Base-by-base conservation (phyloP, 2,329 filamentous ascomycete genomes). In the Phoma sp. region DNA sequence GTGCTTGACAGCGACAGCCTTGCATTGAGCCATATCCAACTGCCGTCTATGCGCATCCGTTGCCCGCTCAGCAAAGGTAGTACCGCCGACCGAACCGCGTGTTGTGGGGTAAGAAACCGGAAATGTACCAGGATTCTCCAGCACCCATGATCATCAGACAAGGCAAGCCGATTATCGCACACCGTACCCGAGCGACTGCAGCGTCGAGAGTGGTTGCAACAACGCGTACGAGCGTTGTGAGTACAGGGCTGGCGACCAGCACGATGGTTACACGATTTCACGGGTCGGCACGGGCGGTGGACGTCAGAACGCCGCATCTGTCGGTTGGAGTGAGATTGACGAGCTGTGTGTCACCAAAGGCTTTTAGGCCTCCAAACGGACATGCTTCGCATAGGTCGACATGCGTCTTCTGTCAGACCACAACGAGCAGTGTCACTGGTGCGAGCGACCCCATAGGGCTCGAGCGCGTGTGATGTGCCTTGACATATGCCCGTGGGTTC, bases 231-330 rank as follows among this genome's bases (percentile, higher is more conserved):
- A 38, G 22, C 17, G 40, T 48, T 21, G 36, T 33, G 37, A 55
- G 45, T 40, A 40, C 52, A 55, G 41, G 52, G 52, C 52, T 55
- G 46, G 36, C 46, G 25, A 47, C 52, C 52, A 51, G 52, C 46
- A 22, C 37, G 29, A 38, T 55, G 46, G 52, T 55, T 55, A 25
- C 52, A 62, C 71, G 65, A 70, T 65, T 67, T 52, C 58, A 65
- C 68, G 71, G 72, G 61, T 62, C 72, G 72, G 72, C 64, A 71
- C 72, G 72, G 64, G 59, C 49, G 56, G 61, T 69, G 53, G 61
- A 43, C 45, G 45, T 35, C 41, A 68, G 17, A 63, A 60, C 62
- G 58, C 64, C 60, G 62, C 59, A 55, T 63, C 55, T 58, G 60
- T 60, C 58, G 60, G 57, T 53, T 60, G 60, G 44, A 55, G 57